These are phyloP conservation scores for Hypoxylon sp. DNA, from an alignment of 2,329 filamentous ascomycete species.

Conservation along the genomic window DNA sequence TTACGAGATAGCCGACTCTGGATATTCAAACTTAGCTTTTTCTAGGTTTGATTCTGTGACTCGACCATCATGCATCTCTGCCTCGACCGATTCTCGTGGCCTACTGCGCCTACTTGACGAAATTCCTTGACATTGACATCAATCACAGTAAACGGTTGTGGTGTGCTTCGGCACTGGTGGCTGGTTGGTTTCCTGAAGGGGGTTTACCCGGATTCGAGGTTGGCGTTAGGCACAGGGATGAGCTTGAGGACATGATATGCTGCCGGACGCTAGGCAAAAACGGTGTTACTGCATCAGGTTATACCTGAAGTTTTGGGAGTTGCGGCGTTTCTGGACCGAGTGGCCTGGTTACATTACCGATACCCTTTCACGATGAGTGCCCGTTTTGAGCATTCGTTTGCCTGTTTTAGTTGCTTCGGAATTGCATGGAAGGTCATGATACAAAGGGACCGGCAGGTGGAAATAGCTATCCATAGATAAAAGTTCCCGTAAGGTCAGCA, in stretches of 20 bases:
- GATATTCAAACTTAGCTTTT: slow-evolving; percentile 40
- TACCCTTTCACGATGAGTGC: slow-evolving; percentile 44
- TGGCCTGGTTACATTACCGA: slow-evolving; percentile 49
- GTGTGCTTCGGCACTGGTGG: slow-evolving; percentile 25
- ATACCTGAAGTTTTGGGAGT: slow-evolving; percentile 41
- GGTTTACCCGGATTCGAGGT: slow-evolving; percentile 10
- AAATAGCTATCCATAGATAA: slow-evolving; percentile 39
- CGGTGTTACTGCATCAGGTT: slow-evolving; percentile 29
- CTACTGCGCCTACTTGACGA: slow-evolving; percentile 24
- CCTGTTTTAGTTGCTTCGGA: slow-evolving; percentile 13
- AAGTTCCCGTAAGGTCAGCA: slow-evolving; percentile 17
- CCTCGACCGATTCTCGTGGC: slow-evolving; percentile 40
- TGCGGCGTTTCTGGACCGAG: slow-evolving; percentile 49
- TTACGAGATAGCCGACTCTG: slow-evolving; percentile 31
- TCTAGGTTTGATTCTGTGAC: slow-evolving; percentile 43
- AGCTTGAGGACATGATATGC: slow-evolving; percentile 21
- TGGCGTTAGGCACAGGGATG: slow-evolving; percentile 21
- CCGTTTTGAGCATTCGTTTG: slow-evolving; percentile 18
- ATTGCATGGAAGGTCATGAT: slow-evolving; percentile 22
- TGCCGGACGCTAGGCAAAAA: slow-evolving; percentile 23
- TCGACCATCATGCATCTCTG: slow-evolving; percentile 39
- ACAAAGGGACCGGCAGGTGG: slow-evolving; percentile 18
- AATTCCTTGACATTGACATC: slow-evolving; percentile 39
- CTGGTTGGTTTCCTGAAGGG: slow-evolving; percentile 20
- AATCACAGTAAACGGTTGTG: slow-evolving; percentile 38